Percentiles rank a stretch among this genome's conserved stretches.
phyloP scores from a whole-genome alignment of 805 yeast species.

The Naumovozyma castellii region DNA sequence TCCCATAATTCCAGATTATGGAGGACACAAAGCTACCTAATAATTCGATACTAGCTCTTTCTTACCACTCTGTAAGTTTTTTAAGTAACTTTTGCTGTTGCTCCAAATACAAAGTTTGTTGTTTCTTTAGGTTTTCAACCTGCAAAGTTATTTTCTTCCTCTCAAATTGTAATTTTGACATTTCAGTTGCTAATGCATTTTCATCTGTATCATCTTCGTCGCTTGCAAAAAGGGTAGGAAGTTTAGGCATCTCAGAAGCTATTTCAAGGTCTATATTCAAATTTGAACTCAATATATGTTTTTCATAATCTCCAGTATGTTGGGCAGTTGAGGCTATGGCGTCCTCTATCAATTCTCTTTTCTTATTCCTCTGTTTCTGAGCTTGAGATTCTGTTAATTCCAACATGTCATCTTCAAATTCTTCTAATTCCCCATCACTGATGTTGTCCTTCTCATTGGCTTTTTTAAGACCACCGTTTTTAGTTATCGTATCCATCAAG shows the following conservation, averaged over 20 bases:
- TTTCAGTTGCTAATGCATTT: neutral
- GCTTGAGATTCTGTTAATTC: conserved; percentile 17
- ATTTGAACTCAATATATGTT: conserved; percentile 6
- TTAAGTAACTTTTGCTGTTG: neutral
- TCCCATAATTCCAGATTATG: too few species aligned
- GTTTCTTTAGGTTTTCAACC: neutral
- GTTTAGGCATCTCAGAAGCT: neutral
- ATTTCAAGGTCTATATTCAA: neutral
- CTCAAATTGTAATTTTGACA: neutral
- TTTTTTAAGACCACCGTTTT: conserved; percentile 8
- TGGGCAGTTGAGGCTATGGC: conserved; percentile 9
- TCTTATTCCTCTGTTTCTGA: conserved; percentile 4
- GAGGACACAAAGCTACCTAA: too few species aligned
- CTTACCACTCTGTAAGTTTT: neutral
- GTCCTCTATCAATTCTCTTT: conserved; percentile 13
- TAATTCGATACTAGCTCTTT: too few species aligned
- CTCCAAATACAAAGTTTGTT: neutral
- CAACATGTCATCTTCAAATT: conserved; percentile 21
- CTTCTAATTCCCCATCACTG: conserved; percentile 8
- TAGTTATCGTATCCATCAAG: conserved; percentile 15
- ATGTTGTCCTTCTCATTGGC: conserved; percentile 9
- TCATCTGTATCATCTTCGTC: conserved; percentile 3
- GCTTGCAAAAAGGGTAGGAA: neutral
- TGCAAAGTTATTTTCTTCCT: neutral
- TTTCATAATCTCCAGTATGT: conserved; percentile 12